Evolutionary conservation across 2,329 filamentous ascomycete species (phyloP).

Genomic region (Didymella pomorum): DNA sequence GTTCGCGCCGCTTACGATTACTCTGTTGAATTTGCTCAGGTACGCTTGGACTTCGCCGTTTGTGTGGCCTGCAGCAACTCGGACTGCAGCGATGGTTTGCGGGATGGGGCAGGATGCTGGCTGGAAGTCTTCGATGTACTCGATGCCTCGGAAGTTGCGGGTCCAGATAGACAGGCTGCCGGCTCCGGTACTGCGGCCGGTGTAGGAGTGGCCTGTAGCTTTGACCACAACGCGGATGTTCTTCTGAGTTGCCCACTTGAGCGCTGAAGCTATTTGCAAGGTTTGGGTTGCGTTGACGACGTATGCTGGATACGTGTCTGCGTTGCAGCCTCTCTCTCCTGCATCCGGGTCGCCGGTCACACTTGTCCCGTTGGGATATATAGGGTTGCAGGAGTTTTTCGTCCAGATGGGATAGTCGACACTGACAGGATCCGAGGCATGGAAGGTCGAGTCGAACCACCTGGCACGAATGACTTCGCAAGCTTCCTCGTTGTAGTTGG

Average conservation of each 20-base stretch:
- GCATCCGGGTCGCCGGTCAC: conserved; percentile 35
- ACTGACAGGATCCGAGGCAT: conserved; percentile 38
- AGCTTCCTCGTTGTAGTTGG: conserved; percentile 30
- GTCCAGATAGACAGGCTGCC: conserved; percentile 41
- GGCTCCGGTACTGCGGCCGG: conserved; percentile 32
- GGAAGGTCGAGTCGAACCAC: conserved; percentile 43
- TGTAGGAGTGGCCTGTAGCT: conserved; percentile 38
- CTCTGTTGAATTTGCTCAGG: conserved; percentile 23
- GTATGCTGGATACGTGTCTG: conserved; percentile 39
- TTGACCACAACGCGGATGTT: conserved; percentile 40
- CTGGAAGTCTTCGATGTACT: conserved; percentile 30
- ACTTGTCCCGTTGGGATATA: conserved; percentile 41
- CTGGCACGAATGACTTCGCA: conserved; percentile 32
- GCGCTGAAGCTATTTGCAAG: conserved; percentile 27
- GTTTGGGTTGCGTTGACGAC: conserved; percentile 38
- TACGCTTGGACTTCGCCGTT: conserved; percentile 29
- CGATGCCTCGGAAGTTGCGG: conserved; percentile 37
- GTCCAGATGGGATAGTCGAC: conserved; percentile 42
- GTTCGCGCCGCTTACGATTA: conserved; percentile 36
- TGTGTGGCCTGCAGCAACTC: conserved; percentile 33
- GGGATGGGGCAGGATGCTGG: conserved; percentile 27
- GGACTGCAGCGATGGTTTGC: conserved; percentile 18
- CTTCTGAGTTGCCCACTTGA: conserved; percentile 35
- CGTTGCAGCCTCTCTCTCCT: conserved; percentile 32
- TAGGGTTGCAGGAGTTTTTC: conserved; percentile 43